Evolutionary conservation across 805 yeast species (phyloP).

Genomic region (Yamadazyma scolyti): DNA sequence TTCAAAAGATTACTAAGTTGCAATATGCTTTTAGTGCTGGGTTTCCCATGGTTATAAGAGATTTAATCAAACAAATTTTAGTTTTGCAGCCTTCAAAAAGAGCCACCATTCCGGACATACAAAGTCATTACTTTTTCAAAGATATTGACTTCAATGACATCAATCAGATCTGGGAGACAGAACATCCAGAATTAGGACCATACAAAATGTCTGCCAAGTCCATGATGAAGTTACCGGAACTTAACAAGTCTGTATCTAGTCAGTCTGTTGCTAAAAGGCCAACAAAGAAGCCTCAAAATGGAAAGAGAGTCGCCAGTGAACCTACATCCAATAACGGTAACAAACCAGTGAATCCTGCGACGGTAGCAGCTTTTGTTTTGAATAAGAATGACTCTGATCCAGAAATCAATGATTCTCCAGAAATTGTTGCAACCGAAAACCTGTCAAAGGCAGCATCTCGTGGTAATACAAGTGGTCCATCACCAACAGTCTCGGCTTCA

Average conservation of each 20-base stretch:
- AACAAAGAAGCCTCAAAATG: constrained; percentile 5
- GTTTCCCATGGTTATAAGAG: constrained; percentile 57
- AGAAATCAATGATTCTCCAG: constrained; percentile 21
- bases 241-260: constrained; percentile 11
- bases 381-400: constrained; percentile 17
- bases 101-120: constrained; percentile 52
- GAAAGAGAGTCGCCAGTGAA: constrained; percentile 12
- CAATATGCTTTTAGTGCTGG: constrained; percentile 73
- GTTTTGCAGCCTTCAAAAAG: constrained; percentile 71
- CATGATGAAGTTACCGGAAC: constrained; percentile 67
- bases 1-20: constrained; percentile 75
- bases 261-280: constrained; percentile 10
- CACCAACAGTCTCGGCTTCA: constrained; percentile 18
- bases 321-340: constrained; percentile 4
- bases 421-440: constrained; percentile 8
- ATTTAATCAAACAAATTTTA: constrained; percentile 63
- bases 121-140: constrained; percentile 69
- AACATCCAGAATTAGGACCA: constrained; percentile 67
- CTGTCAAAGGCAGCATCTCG: constrained; percentile 20
- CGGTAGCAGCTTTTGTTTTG: constrained; percentile 39
- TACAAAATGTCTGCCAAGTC: constrained; percentile 73
- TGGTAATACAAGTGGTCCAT: constrained; percentile 23
- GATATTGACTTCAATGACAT: constrained; percentile 64
- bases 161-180: constrained; percentile 62
- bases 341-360: constrained; percentile 28